Conservation (phyloP, 495 filamentous ascomycete species). For the Emericellopsis terricola region DNA sequence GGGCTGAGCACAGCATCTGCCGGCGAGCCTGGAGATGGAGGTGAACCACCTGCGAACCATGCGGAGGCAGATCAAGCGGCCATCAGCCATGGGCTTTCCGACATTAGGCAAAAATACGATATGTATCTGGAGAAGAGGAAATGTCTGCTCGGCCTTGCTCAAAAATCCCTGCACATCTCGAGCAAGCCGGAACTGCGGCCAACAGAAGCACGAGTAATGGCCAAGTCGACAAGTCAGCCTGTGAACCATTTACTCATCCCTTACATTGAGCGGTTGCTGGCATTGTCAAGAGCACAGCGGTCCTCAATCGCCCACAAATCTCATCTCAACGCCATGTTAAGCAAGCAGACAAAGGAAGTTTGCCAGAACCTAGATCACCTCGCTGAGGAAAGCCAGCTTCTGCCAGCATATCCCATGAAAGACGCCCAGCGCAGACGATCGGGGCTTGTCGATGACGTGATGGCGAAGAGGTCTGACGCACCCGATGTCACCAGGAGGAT, state of each 20-base stretch:
- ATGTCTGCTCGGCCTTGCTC: constrained; percentile 18
- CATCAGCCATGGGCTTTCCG: constrained; percentile 16
- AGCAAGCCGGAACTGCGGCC: constrained; percentile 8
- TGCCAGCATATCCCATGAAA: constrained; percentile 40
- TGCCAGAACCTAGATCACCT: constrained; percentile 39
- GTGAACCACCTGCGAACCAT: too few relatives aligned
- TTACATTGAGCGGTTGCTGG: constrained; percentile 34
- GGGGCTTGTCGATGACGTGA: constrained; percentile 8
- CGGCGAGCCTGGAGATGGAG: constrained; percentile 18
- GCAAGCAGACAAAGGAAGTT: constrained; percentile 39
- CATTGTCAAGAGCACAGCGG: constrained; percentile 43
- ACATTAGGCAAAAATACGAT: constrained; percentile 30
- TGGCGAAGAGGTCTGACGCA: constrained; percentile 9
- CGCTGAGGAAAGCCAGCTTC: constrained; percentile 49
- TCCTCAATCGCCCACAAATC: constrained; percentile 44
- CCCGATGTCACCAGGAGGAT: constrained; percentile 19
- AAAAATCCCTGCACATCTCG: constrained; percentile 5
- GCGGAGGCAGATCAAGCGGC: constrained; percentile 23
- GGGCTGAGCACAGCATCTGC: constrained; percentile 37
- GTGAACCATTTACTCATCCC: constrained; percentile 25
- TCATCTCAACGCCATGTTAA: constrained; percentile 37
- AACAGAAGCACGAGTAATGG: too few relatives aligned
- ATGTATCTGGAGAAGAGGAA: constrained; percentile 26
- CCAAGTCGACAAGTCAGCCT: constrained; percentile 6
- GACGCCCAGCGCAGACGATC: constrained; percentile 7